Percentiles rank a stretch among this genome's conserved stretches.
phyloP scores from a whole-genome alignment of 1,139 yeast species.

The Scheffersomyces lignicola region DNA sequence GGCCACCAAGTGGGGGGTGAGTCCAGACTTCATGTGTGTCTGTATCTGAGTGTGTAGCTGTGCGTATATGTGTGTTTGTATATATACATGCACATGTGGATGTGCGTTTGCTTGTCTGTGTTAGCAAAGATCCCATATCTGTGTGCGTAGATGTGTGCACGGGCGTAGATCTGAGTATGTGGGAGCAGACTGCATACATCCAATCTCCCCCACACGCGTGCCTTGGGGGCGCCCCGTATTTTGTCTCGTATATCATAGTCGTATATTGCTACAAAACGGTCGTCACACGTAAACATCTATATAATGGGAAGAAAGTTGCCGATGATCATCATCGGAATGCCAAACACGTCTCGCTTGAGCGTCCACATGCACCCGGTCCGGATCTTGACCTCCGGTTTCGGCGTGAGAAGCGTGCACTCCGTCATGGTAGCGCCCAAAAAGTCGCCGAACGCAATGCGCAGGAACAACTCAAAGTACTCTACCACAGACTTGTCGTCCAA shows the following conservation, averaged over 20 bases:
- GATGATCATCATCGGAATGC: constrained; percentile 84
- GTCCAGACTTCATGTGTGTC: too few species aligned
- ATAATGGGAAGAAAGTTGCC: constrained; percentile 87
- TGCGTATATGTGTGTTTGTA: too few species aligned
- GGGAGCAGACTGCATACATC: not conserved
- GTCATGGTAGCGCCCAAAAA: constrained; percentile 89
- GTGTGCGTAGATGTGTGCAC: not conserved
- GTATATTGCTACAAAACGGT: too few species aligned
- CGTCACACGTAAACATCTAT: constrained; percentile 13
- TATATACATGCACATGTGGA: too few species aligned
- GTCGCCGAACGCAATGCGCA: constrained; percentile 88
- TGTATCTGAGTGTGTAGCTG: constrained; percentile 4
- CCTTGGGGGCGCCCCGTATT: too few species aligned
- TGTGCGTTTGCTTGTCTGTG: too few species aligned
- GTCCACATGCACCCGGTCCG: constrained; percentile 90
- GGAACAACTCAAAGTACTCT: constrained; percentile 83
- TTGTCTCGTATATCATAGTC: too few species aligned
- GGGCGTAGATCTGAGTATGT: constrained; percentile 1
- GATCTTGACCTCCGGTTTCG: constrained; percentile 48
- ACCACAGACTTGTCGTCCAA: constrained; percentile 86
- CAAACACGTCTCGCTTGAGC: constrained; percentile 63
- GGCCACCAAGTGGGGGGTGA: constrained; percentile 27
- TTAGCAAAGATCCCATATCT: not conserved
- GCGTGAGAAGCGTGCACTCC: constrained; percentile 73
- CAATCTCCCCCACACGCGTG: not conserved